A percentile compares a stretch with the other conserved stretches of the same genome.
Conservation (phyloP, 306 rosid species). For the Nissolia schottii region DNA sequence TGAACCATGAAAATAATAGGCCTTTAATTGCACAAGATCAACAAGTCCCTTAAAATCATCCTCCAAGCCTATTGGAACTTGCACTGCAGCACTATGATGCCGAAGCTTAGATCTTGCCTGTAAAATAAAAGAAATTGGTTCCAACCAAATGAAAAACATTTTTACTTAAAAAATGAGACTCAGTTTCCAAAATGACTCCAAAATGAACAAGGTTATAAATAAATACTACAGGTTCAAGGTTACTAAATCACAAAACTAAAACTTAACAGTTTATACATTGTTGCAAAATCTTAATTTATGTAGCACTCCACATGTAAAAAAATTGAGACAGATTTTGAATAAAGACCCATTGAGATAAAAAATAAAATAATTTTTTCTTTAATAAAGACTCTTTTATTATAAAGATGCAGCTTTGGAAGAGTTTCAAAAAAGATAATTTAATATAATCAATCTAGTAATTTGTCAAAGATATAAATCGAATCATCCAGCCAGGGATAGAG, state of each 20-base stretch:
- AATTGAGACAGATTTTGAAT: background rate
- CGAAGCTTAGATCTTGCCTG: conserved; percentile 96
- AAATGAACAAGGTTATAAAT: background rate
- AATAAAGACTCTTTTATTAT: background rate
- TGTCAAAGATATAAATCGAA: too few relatives aligned
- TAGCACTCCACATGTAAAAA: background rate
- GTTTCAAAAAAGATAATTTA: background rate
- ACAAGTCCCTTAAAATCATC: conserved; percentile 87
- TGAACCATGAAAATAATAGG: conserved; percentile 77
- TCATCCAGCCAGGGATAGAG: background rate
- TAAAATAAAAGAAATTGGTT: conserved; percentile 22
- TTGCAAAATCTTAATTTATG: background rate
- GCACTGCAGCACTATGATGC: conserved; percentile 94
- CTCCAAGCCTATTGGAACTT: conserved; percentile 96
- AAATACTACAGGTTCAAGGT: background rate
- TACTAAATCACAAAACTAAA: background rate
- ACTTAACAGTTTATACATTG: background rate
- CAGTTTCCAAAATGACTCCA: background rate
- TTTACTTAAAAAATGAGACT: background rate
- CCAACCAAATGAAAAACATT: background rate
- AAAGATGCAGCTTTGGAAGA: background rate
- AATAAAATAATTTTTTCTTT: too few relatives aligned
- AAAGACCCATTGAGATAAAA: too few relatives aligned
- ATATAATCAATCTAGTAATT: background rate
- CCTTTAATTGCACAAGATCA: conserved; percentile 90